Conservation (phyloP, 257 asterid species). For the Nicotiana noctiflora region DNA sequence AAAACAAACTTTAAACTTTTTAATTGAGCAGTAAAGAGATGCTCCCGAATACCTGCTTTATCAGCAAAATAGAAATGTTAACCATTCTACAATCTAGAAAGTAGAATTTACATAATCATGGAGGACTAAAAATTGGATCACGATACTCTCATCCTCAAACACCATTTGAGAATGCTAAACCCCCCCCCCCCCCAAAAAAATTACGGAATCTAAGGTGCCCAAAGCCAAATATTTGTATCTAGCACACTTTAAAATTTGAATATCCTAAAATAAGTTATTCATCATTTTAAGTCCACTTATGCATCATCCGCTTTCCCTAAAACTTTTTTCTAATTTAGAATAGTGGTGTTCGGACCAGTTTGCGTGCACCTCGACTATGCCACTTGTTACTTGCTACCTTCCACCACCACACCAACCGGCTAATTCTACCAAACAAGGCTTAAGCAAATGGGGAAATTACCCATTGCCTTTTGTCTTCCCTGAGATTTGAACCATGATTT, state of each 20-base stretch:
- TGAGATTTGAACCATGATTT: too few relatives aligned
- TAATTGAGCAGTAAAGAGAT: neutral
- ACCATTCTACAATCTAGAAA: neutral
- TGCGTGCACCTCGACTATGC: too few relatives aligned
- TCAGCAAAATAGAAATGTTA: neutral
- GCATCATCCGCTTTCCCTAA: neutral
- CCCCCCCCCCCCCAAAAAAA: too few relatives aligned
- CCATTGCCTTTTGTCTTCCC: too few relatives aligned
- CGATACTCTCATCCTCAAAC: neutral
- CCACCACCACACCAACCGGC: too few relatives aligned
- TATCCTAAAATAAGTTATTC: neutral
- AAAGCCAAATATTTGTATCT: neutral
- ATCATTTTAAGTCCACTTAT: neutral
- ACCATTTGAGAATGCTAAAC: neutral
- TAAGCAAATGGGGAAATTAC: too few relatives aligned
- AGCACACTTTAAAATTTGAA: neutral
- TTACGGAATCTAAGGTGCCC: neutral
- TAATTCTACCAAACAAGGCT: too few relatives aligned
- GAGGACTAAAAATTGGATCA: neutral
- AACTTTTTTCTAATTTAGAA: neutral
- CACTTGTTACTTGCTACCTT: too few relatives aligned
- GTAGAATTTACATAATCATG: neutral
- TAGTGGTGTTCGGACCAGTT: too few relatives aligned
- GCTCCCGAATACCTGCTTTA: neutral
- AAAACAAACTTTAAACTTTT: neutral